Conservation (phyloP, 2,329 filamentous ascomycete genomes). For the Plectosphaerella cucumerina region DNA sequence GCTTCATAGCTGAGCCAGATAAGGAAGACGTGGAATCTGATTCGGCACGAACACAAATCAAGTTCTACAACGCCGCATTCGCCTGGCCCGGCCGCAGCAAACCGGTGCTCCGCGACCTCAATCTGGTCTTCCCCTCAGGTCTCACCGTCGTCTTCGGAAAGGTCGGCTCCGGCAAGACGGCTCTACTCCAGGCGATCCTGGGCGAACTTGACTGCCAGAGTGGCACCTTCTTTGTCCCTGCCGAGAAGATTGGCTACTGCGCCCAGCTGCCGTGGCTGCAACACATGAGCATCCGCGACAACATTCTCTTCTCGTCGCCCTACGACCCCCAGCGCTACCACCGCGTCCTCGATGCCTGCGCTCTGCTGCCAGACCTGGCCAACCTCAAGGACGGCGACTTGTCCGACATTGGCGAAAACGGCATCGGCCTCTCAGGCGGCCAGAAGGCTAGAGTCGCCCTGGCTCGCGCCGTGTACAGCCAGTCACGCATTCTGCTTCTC, state of each 20-base stretch:
- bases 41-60: constrained; percentile 31
- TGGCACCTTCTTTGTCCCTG: constrained; percentile 40
- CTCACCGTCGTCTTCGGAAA: constrained; percentile 55
- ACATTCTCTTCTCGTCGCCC: constrained; percentile 57
- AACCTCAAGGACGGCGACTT: constrained; percentile 54
- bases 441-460: constrained; percentile 60
- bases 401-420: constrained; percentile 58
- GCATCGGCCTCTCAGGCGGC: constrained; percentile 59
- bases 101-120: constrained; percentile 43
- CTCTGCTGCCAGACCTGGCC: constrained; percentile 50
- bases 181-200: constrained; percentile 53
- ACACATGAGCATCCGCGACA: constrained; percentile 61
- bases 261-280: constrained; percentile 63
- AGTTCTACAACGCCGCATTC: constrained; percentile 65
- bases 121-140: constrained; percentile 41
- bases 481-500: constrained; percentile 51
- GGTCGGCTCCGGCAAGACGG: constrained; percentile 59
- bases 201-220: constrained; percentile 64
- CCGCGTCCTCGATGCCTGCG: constrained; percentile 57
- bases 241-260: constrained; percentile 49
- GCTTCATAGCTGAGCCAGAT: constrained; percentile 83
- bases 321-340: constrained; percentile 54
- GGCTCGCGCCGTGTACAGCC: constrained; percentile 59
- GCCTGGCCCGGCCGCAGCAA: constrained; percentile 69
- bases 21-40: constrained; percentile 51